Base-by-base conservation (phyloP, 75 land plant species). In the Cryptomeria japonica region DNA sequence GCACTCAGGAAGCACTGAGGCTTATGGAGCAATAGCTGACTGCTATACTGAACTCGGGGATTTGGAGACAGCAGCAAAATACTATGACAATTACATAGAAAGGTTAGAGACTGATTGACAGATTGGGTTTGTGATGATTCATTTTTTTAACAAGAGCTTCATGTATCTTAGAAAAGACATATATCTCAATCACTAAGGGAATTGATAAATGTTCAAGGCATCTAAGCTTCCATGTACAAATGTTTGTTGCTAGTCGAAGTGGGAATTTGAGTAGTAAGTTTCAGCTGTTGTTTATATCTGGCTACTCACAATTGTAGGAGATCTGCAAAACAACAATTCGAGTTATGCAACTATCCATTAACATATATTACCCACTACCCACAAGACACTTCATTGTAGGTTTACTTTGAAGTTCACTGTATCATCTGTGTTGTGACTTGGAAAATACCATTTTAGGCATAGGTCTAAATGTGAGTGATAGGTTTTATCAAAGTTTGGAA, bases 31-130 rank as follows among this genome's bases (percentile, higher is more conserved):
- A 14, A 97, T 98, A 80, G 99, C 97, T 25, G 99, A 98, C 88
- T 98, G 97, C 87, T 98, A 95, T 84, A 95, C 99, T 58, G 99
- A 97, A 85, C 95, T 97, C 39, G 99, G 99, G 64, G 99, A 98
- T 83, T 88, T 98, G 72, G 99, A 97, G 84, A 89, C 77, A 70
- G 99, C 99, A 41, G 99, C 91, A 51, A 94, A 91, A 41, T 98
- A 91, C 88, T 98, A 98, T 80, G 99, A 98, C 84, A 84, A 89
- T 86, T 98, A 97, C 88, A 98, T 98, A 41, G 93, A 92, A 41
- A 92, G 96, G 86, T 85, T 98, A 90, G 93, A 96, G 84, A 92
- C 84, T 34, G 99, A 97, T 83, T 95, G 49, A 75, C 46, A 79
- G n/a, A 72, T 38, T 22, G 31, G 7, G 9, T 13, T 68, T 31